Evolutionary conservation across 257 asterid genomes (phyloP).

Genomic region (Plantago elongata): DNA sequence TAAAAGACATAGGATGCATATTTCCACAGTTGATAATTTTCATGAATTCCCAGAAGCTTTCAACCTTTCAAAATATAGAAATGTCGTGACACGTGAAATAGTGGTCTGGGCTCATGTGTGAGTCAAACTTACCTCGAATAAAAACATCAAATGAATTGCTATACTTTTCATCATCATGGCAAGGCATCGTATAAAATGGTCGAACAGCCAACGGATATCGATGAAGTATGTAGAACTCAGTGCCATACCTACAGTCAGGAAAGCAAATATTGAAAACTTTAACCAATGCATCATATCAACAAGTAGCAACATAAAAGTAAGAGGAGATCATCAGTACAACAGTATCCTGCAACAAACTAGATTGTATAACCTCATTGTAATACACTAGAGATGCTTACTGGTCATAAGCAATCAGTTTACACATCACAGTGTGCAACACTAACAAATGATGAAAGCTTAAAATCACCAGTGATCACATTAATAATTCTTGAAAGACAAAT

Average conservation of each 20-base stretch:
- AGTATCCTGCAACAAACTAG: background rate
- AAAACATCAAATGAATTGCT: conserved; percentile 92
- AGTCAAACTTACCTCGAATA: conserved; percentile 54
- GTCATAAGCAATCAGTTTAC: no score
- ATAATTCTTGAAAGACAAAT: background rate
- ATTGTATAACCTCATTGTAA: background rate
- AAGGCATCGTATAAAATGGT: conserved; percentile 93
- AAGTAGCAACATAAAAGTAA: background rate
- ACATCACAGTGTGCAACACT: background rate
- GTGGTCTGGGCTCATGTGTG: no score
- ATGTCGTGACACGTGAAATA: no score
- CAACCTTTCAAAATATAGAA: no score
- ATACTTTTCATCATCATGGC: conserved; percentile 51
- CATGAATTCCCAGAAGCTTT: no score
- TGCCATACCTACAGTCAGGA: conserved; percentile 52
- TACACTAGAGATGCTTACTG: background rate
- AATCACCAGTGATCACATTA: background rate
- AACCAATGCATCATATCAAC: background rate
- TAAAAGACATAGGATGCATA: no score
- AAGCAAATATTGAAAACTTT: background rate
- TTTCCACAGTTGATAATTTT: no score
- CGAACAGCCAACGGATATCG: conserved; percentile 79
- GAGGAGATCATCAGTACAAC: background rate
- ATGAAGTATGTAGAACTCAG: conserved; percentile 91
- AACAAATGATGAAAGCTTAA: conserved; percentile 1